Conservation (phyloP, 208 protist species). For the Phytomonas sp. region DNA sequence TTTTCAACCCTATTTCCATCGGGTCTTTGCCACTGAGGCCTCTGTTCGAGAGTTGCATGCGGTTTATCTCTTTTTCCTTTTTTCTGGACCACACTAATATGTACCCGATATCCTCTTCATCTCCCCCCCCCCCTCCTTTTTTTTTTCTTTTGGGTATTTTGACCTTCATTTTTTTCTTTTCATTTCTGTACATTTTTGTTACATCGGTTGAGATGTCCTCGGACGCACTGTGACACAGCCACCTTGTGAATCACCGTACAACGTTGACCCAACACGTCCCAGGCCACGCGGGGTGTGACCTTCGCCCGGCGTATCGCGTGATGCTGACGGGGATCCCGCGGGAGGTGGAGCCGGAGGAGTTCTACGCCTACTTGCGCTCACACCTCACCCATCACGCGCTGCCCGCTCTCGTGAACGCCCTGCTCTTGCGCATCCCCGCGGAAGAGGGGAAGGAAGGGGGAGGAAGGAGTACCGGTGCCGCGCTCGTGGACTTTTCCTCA, state of each 20-base stretch:
- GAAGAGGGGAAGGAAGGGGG: neutral
- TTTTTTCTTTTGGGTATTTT: no score
- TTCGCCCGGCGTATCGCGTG: conserved; percentile 13
- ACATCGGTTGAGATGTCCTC: no score
- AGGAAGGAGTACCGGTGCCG: conserved; percentile 16
- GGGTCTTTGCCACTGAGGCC: no score
- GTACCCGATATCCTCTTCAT: neutral
- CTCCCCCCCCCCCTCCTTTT: conserved; percentile 7
- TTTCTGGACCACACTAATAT: neutral
- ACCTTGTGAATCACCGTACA: no score
- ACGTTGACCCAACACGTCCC: neutral
- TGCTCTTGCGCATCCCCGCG: conserved; percentile 10
- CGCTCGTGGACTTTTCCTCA: conserved; percentile 27
- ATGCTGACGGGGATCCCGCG: conserved; percentile 24
- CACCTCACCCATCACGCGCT: conserved; percentile 21
- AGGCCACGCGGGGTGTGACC: neutral
- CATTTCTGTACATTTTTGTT: conserved; percentile 7
- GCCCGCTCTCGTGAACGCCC: neutral
- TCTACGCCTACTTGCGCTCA: conserved; percentile 35
- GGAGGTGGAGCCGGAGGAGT: conserved; percentile 18
- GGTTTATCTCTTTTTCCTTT: neutral
- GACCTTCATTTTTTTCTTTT: conserved; percentile 12
- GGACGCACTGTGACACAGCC: no score
- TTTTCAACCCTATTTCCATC: no score
- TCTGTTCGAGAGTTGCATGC: no score